A percentile compares a stretch with the other conserved stretches of the same genome.
phyloP scores from a whole-genome alignment of 192 early-diverging fungal genomes.

The Physocladia obscura region DNA sequence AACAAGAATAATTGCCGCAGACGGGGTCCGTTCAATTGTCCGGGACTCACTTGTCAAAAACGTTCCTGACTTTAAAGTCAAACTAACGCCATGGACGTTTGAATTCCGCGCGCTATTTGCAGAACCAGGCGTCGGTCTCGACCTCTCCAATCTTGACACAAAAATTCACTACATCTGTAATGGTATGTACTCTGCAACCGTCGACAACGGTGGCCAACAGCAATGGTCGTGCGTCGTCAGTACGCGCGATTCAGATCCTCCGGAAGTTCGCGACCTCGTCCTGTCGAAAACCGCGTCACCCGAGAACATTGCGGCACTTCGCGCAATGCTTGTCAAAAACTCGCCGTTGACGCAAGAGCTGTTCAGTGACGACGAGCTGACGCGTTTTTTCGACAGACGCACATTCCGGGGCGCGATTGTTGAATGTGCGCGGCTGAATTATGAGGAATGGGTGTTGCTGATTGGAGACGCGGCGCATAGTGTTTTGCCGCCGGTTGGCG shows the following conservation, averaged over 20 bases:
- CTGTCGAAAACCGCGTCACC: background rate
- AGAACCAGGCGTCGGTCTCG: background rate
- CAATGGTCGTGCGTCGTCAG: slow-evolving; percentile 2
- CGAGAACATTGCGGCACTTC: background rate
- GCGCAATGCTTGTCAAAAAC: background rate
- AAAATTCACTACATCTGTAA: background rate
- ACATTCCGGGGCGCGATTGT: background rate
- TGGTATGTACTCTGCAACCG: background rate
- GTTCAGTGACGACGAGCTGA: background rate
- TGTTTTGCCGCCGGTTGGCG: background rate
- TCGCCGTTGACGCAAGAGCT: background rate
- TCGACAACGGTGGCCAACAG: background rate
- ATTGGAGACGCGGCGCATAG: slow-evolving; percentile 5
- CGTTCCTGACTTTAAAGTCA: background rate
- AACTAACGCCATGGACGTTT: background rate
- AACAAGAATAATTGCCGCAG: background rate
- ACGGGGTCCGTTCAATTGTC: background rate
- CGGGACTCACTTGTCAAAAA: background rate
- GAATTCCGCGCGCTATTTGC: slow-evolving; percentile 3
- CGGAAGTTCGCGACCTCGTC: background rate
- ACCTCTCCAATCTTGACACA: background rate
- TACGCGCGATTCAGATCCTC: background rate
- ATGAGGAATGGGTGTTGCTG: background rate
- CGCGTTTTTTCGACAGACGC: background rate
- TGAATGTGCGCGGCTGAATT: background rate